These are phyloP conservation scores for Stellera chamaejasme DNA, from an alignment of 345 rosid genomes.

Conservation along the genomic window DNA sequence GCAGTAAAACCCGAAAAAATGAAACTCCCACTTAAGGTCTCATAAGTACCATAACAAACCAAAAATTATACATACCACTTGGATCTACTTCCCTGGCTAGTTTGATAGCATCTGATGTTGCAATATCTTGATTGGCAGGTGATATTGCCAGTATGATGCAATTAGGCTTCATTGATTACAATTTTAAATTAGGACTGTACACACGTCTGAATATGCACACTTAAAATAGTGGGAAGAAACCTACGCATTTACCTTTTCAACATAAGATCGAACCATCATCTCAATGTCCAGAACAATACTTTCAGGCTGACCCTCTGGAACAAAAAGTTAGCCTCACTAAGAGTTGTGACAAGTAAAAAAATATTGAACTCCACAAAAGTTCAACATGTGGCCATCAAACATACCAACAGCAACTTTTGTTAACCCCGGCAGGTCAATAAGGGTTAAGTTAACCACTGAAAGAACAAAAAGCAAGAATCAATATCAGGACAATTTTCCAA, in stretches of 20 bases:
- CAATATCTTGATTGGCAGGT: constrained; percentile 72
- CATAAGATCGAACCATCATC: constrained; percentile 52
- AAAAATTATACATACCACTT: constrained; percentile 22
- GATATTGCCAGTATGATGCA: constrained; percentile 60
- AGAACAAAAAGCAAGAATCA: constrained; percentile 5
- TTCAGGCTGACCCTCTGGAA: constrained; percentile 60
- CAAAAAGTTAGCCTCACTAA: constrained; percentile 3
- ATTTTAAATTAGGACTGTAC: neutral
- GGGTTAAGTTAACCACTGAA: constrained; percentile 60
- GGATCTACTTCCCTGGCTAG: constrained; percentile 66
- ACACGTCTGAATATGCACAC: neutral
- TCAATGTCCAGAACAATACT: constrained; percentile 52
- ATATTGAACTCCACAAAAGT: neutral
- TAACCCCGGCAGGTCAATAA: constrained; percentile 66
- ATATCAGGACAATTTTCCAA: neutral
- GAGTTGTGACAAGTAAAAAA: neutral
- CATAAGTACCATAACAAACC: neutral
- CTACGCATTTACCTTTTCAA: constrained; percentile 37
- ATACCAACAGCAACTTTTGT: constrained; percentile 68
- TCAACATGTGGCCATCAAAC: neutral
- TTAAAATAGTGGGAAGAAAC: neutral
- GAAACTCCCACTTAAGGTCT: neutral
- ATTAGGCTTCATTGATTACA: constrained; percentile 29
- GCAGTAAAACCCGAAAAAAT: neutral
- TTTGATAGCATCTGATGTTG: constrained; percentile 69